Base-by-base conservation (phyloP, 1,139 yeast species). In the Williopsis jadinii region DNA sequence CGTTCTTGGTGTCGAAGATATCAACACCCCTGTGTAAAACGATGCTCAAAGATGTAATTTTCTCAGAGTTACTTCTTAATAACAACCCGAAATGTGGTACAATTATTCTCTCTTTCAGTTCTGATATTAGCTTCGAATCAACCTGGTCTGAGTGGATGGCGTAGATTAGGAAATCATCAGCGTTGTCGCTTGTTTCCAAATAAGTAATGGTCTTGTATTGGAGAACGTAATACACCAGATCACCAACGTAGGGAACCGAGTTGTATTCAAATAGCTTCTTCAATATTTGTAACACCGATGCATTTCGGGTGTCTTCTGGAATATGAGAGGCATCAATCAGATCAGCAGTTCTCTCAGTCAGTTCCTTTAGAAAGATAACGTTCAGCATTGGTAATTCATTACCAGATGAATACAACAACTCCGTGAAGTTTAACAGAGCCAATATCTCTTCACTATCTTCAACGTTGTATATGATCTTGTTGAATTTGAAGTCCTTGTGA, bases 301-400 rank as follows among this genome's bases (percentile, higher is more conserved):
- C 58, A 3, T 55, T 66, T 32, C 67, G 65, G 3, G 38, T 30
- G 9, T 36, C 39, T 8, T 63, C 66, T 31, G 58, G 56, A 27
- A 67, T 63, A 2, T 66, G 56, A 3, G 85, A 79, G 2, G 84
- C 85, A 51, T 78, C 85, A 41, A 81, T 67, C 39, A 81, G 61
- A 58, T 81, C 84, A 0, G 85, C 77, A 0, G 86, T 80, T 58
- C 88, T 67, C 36, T 82, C 80, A 2, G 82, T 74, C 42, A 81
- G 65, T 33, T 77, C 75, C 43, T 80, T 68, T 43, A 80, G 60
- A 50, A 79, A 79, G 8, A 80, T 61, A 1, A 81, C 84, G 50
- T 70, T 73, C 28, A 37, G 28, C n/a, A 43, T 44, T 4, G 45
- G 45, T 32, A 14, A 32, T 13, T 13, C 31, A 8, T 34, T 26